A percentile compares a stretch with the other conserved stretches of the same genome.
Conservation (phyloP, 495 filamentous ascomycete genomes). For the Neurospora intermedia region DNA sequence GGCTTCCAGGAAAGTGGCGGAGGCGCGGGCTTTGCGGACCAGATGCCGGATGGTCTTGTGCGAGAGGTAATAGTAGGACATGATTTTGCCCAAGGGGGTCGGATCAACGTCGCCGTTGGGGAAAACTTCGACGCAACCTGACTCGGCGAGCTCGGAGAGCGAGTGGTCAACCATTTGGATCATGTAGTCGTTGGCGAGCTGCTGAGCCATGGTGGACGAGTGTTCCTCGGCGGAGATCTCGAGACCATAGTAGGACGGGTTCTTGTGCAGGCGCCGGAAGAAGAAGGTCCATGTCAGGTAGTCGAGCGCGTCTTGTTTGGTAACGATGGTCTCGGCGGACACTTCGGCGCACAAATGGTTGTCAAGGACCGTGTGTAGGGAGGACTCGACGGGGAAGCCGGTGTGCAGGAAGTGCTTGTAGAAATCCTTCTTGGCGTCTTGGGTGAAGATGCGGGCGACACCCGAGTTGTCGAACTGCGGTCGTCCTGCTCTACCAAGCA, state of each 20-base stretch:
- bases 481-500: conserved; percentile 90
- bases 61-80: conserved; percentile 98
- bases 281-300: conserved; percentile 99
- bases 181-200: conserved; percentile 84
- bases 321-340: conserved; percentile 79
- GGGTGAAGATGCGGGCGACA: conserved; percentile 92
- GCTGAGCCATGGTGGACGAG: conserved; percentile 74
- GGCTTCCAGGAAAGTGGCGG: conserved; percentile 75
- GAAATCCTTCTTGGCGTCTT: conserved; percentile 97
- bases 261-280: conserved; percentile 94
- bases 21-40: conserved; percentile 59
- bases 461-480: conserved; percentile 95
- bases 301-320: conserved; percentile 94
- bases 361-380: conserved; percentile 89
- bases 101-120: conserved; percentile 85
- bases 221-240: conserved; percentile 92
- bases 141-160: conserved; percentile 66
- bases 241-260: conserved; percentile 94
- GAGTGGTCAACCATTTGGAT: conserved; percentile 81
- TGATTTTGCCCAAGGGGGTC: conserved; percentile 89
- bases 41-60: conserved; percentile 90
- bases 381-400: conserved; percentile 94
- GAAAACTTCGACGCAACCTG: conserved; percentile 67
- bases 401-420: conserved; percentile 99
- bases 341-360: conserved; percentile 96